Base-by-base conservation (phyloP, 2,329 filamentous ascomycete genomes). In the Hyphodiscus sp. region DNA sequence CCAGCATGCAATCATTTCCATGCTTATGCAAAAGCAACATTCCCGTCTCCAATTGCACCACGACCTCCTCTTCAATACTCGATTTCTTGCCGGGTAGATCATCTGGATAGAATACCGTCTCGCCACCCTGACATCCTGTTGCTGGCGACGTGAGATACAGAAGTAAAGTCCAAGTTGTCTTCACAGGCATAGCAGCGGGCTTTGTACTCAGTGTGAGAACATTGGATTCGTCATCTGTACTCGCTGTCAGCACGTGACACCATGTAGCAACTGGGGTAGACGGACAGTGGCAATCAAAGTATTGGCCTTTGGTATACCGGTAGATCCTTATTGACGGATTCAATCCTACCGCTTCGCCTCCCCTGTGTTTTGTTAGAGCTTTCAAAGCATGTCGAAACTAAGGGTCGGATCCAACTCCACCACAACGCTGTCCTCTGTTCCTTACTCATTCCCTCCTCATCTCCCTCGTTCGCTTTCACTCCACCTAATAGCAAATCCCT, bases 241-340 rank as follows among this genome's bases (percentile, higher is more conserved):
- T 23, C 19, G 20, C 53, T 15, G 41, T 20, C 33, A 33, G 23
- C 41, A 8, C 19, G 20, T 23, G 15, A 30, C 13, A 18, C 4
- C 6, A 13, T 11, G 29, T 53, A 33, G 45, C 20, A 47, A 44
- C n/a, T 15, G 42, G 9, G n/a, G 51, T 29, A 45, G 43, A 79
- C 86, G 64, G 79, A 92, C 89, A 96, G 69, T 96, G 92, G 63
- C 89, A 86, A 66, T 91, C 91, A 68, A 96, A 96, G 68, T 91
- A 96, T 67, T 96, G 91, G 0, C 89, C 89, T 60, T 86, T 81
- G 1, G 79, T 81, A 70, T 96, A 96, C 20, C 91, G 81, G 72
- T 96, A 96, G 29, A 96, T 82, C 33, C 92, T 79, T 52, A 96
- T 95, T 61, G 95, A 95, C 9, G 89, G 83, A 69, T 90, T 96